These are phyloP conservation scores for Yamadazyma insecticola DNA, from an alignment of 805 yeast species.

Conservation along the genomic window DNA sequence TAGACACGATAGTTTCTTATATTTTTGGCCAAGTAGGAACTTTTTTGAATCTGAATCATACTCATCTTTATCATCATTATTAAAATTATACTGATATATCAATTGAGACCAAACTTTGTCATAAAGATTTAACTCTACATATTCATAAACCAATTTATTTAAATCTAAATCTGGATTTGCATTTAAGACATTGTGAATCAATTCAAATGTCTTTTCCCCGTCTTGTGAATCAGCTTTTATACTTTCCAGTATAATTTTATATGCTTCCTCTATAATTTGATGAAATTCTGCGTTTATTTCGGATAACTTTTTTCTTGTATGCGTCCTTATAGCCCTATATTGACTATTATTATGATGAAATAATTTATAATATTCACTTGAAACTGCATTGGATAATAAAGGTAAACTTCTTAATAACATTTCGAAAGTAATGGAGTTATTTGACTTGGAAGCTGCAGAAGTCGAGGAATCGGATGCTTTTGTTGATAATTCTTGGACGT, in stretches of 20 bases:
- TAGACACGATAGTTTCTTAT: conserved; percentile 31
- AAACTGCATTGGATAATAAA: conserved; percentile 34
- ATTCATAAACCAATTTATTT: conserved; percentile 55
- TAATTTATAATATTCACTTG: conserved; percentile 31
- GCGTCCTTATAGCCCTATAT: conserved; percentile 25
- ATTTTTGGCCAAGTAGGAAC: conserved; percentile 24
- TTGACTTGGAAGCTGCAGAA: not conserved
- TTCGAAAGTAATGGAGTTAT: conserved; percentile 25
- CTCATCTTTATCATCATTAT: conserved; percentile 16
- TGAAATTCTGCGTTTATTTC: conserved; percentile 28
- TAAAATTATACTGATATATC: conserved; percentile 26
- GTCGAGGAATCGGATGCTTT: not conserved
- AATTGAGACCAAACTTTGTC: conserved; percentile 60
- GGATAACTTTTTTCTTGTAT: conserved; percentile 21
- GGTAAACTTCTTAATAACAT: conserved; percentile 35
- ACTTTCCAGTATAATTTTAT: conserved; percentile 33
- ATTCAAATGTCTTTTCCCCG: conserved; percentile 27
- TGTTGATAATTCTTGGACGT: conserved; percentile 1
- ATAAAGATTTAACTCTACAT: conserved; percentile 66
- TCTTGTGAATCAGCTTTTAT: conserved; percentile 29
- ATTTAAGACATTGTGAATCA: conserved; percentile 24
- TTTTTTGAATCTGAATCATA: conserved; percentile 22
- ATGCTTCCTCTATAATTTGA: conserved; percentile 30
- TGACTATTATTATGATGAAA: conserved; percentile 39
- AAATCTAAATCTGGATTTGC: conserved; percentile 41